These are phyloP conservation scores for Hypoxylon sp. DNA, from an alignment of 2,329 filamentous ascomycete species.

Conservation along the genomic window DNA sequence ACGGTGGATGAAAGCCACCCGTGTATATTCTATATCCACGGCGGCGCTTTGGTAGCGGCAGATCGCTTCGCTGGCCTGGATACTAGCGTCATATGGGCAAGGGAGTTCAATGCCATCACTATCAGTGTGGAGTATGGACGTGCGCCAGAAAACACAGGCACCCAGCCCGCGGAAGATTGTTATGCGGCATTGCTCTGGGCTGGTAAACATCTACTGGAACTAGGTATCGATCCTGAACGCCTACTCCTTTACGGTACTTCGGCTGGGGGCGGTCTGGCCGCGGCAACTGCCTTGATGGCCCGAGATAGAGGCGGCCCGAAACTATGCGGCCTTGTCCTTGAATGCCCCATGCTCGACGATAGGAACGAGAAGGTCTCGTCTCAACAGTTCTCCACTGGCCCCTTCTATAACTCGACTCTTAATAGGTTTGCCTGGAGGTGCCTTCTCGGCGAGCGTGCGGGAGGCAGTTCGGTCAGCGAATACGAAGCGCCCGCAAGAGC, in stretches of 20 bases:
- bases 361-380: slow-evolving; percentile 51
- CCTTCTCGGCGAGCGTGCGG: slow-evolving; percentile 49
- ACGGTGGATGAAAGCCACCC: slow-evolving; percentile 40
- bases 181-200: slow-evolving; percentile 56
- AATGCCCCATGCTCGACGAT: slow-evolving; percentile 60
- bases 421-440: slow-evolving; percentile 53
- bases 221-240: slow-evolving; percentile 61
- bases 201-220: slow-evolving; percentile 46
- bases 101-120: slow-evolving; percentile 50
- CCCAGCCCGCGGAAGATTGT: slow-evolving; percentile 54
- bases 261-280: slow-evolving; percentile 69
- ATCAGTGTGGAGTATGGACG: slow-evolving; percentile 53
- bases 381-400: slow-evolving; percentile 51
- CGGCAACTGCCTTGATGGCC: slow-evolving; percentile 64
- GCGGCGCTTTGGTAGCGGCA: slow-evolving; percentile 51
- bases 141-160: slow-evolving; percentile 51
- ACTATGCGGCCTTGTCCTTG: slow-evolving; percentile 56
- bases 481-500: slow-evolving; percentile 53
- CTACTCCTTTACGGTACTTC: slow-evolving; percentile 69
- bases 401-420: slow-evolving; percentile 50
- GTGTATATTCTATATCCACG: slow-evolving; percentile 53
- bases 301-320: slow-evolving; percentile 54
- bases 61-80: slow-evolving; percentile 53
- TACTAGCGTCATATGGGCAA: slow-evolving; percentile 51
- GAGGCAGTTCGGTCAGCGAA: slow-evolving; percentile 47